Base-by-base conservation (phyloP, 31 red algal species). In the Endocladia muricata region DNA sequence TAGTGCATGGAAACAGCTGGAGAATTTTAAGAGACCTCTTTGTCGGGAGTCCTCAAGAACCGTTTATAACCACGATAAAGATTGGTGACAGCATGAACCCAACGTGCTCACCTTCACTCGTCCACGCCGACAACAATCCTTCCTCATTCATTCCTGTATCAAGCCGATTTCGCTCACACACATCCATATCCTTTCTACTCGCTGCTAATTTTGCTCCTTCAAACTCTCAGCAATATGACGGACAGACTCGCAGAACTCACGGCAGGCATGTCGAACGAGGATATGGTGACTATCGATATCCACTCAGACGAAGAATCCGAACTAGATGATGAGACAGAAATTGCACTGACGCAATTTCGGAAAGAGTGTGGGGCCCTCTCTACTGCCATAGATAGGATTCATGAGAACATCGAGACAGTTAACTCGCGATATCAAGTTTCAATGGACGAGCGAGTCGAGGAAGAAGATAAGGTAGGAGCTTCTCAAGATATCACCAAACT, bases 371-470 rank as follows among this genome's bases (percentile, higher is more conserved):
- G 66, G n/a, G 57, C 55, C 32, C 22, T 85, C 33, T 38, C 57
- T 29, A n/a, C 38, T 55, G 81, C 81, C 4, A 59, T 85, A 2
- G 70, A 85, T 39, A 59, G 60, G 15, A 76, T 85, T 65, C 26
- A 76, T 1, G 70, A 85, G 37, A 85, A 74, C 44, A 42, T 85
- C 7, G 42, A 52, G 52, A 35, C 40, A 22, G 39, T 85, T 30
- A 70, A 85, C 28, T 54, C 70, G 6, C 55, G 66, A 34, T 85
- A 85, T 35, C 28, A 85, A n/a, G 42, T 58, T 15, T 74, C 81
- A 7, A 41, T 85, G 35, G 60, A 69, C 40, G 61, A 69, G 52
- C 52, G 41, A 21, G 19, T 76, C 4, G 17, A 42, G 39, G 41
- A 37, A 2, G 23, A 7, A 4, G 81, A 85, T 2, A 64, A 57